Evolutionary conservation across 306 rosid genomes (phyloP), one percentile per base, ranked within the genome.

Genomic region (Gastrolobium bilobum): DNA sequence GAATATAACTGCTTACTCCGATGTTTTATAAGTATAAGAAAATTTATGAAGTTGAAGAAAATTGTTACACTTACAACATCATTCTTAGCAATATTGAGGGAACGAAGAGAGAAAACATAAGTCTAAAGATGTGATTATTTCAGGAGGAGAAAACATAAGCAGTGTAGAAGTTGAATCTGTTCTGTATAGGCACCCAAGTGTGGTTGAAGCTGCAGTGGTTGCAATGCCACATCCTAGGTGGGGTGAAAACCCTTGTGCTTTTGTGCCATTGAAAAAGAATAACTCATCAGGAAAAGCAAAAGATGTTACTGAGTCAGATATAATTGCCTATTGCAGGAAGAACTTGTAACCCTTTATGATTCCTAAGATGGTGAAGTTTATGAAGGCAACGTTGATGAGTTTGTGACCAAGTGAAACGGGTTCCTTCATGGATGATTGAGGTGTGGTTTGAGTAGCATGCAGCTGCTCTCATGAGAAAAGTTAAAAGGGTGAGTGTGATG

Each of bases 91-190:
- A 94, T 4, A 70, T 87, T 82, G 79, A 94, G 97, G 6, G 92
- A 67, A 0, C 85, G 86, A 26, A 94, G 97, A n/a, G 97, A 84
- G 81, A 81, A 91, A 29, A 97, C 99, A 4, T 35, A 77, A 98
- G 51, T 92, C 94, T 0, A 95, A 95, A 31, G 99, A 95, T 69
- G 98, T 95, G 61, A 95, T 95, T 8, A 95, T 92, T 10, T 92
- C 98, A 0, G 99, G 99, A 0, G 99, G 99, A 0, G 99, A 95
- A 80, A 95, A 95, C 59, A 91, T 95, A 1, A 91, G 96, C 68
- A 92, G 97, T 35, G 96, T 95, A 1, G 97, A 95, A 66, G 79
- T 95, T 5, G 98, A 95, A 70, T 78, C 43, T 1, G 68, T 91
- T 15, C 76, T 95, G 13, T 93, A 94, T 40, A 94, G 95, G 40